Conservation (phyloP, 2,329 filamentous ascomycete genomes). For the Cordyceps tenuipes region DNA sequence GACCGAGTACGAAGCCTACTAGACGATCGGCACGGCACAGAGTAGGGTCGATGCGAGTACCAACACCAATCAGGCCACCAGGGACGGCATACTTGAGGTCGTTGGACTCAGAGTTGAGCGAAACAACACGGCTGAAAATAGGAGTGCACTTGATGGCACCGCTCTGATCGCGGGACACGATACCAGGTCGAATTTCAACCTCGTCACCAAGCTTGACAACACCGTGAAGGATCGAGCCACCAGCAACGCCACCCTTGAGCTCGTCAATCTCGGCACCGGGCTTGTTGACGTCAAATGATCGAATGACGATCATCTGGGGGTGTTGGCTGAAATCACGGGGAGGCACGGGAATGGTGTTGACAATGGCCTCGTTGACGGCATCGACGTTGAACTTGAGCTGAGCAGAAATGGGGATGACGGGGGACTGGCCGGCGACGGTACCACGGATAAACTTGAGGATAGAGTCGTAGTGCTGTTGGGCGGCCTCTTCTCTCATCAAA, state of each 20-base stretch:
- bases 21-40: constrained; percentile 98
- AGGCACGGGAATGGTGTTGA: constrained; percentile 90
- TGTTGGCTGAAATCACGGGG: constrained; percentile 82
- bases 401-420: constrained; percentile 92
- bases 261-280: constrained; percentile 98
- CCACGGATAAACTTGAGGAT: constrained; percentile 98
- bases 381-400: constrained; percentile 99
- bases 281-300: constrained; percentile 99
- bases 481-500: constrained; percentile 92
- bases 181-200: constrained; percentile 97
- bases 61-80: constrained; percentile 95
- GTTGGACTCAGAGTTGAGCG: constrained; percentile 95
- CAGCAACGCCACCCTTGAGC: constrained; percentile 95
- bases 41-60: constrained; percentile 93
- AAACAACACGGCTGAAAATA: constrained; percentile 91
- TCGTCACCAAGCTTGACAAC: constrained; percentile 95
- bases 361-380: constrained; percentile 90
- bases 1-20: constrained; percentile 92
- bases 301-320: constrained; percentile 98
- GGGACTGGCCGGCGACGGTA: constrained; percentile 88
- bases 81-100: constrained; percentile 97
- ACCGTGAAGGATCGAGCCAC: constrained; percentile 93
- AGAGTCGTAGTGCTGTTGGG: constrained; percentile 88
- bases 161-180: constrained; percentile 89
- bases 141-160: constrained; percentile 94